A percentile compares a stretch with the other conserved stretches of the same genome.
phyloP scores from a whole-genome alignment of 2,329 filamentous ascomycete species.

The Ascochyta viciae-villosae region DNA sequence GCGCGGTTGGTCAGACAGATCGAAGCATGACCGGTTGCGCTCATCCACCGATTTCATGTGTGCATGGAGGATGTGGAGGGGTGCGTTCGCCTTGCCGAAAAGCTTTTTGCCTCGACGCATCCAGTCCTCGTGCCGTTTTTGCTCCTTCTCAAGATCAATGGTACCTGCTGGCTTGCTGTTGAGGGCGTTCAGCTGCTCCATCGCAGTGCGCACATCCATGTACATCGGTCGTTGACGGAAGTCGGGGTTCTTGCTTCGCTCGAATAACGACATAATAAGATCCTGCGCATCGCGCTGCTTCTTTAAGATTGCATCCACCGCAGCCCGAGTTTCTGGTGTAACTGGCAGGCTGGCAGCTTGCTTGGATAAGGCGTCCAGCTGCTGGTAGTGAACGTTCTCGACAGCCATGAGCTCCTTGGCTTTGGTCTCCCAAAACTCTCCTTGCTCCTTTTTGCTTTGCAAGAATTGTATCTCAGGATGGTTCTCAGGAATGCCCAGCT shows the following conservation, averaged over 20 bases:
- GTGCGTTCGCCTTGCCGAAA: conserved; percentile 97
- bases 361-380: conserved; percentile 87
- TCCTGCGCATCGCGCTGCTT: conserved; percentile 95
- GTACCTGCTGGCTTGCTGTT: conserved; percentile 93
- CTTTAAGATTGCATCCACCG: conserved; percentile 89
- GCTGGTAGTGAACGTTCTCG: conserved; percentile 90
- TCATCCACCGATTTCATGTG: conserved; percentile 94
- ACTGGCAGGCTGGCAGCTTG: conserved; percentile 85
- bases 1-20: conserved; percentile 85
- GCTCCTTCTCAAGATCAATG: conserved; percentile 90
- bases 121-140: conserved; percentile 97
- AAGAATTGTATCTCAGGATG: conserved; percentile 82
- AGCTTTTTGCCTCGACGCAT: conserved; percentile 98
- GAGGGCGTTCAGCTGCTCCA: conserved; percentile 84
- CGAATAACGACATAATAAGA: conserved; percentile 81
- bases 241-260: conserved; percentile 77
- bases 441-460: conserved; percentile 76
- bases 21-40: conserved; percentile 90
- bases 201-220: conserved; percentile 85
- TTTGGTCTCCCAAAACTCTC: conserved; percentile 90
- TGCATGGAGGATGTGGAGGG: conserved; percentile 90
- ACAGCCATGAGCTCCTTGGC: conserved; percentile 92
- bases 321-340: conserved; percentile 76
- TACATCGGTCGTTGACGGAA: conserved; percentile 84
- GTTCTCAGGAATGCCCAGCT: conserved; percentile 78